These are phyloP conservation scores for Rhytidiadelphus loreus DNA, from an alignment of 225 moss, liverwort and hornwort genomes.

Conservation along the genomic window DNA sequence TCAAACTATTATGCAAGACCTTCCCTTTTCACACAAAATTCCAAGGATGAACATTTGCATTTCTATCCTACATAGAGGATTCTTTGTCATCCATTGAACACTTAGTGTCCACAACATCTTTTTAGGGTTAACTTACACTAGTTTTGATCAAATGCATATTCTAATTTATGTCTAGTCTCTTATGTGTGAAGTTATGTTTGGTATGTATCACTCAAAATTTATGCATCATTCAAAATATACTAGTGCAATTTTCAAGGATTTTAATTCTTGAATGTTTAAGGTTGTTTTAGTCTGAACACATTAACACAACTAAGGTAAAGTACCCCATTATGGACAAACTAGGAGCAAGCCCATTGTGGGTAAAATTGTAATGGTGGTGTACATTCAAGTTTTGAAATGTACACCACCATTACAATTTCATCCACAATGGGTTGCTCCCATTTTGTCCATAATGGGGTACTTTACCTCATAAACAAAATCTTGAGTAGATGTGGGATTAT, in stretches of 20 bases:
- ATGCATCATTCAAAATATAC: background rate
- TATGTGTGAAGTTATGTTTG: no score
- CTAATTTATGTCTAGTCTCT: background rate
- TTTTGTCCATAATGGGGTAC: no score
- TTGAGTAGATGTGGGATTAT: background rate
- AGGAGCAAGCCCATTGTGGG: no score
- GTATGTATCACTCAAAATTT: background rate
- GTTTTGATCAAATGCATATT: background rate
- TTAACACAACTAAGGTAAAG: no score
- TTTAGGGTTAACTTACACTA: background rate
- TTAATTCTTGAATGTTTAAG: rapidly evolving
- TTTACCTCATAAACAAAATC: no score
- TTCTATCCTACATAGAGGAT: background rate
- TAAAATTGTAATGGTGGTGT: no score
- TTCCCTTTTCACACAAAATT: background rate
- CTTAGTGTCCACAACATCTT: rapidly evolving
- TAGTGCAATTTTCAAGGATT: background rate
- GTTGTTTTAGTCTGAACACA: background rate
- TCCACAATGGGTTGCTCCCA: no score
- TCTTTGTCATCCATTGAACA: background rate
- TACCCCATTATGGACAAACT: no score
- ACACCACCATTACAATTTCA: no score
- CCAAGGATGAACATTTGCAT: background rate
- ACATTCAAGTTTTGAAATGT: no score
- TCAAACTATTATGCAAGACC: background rate